Percentiles rank a stretch among this genome's conserved stretches.
Conservation (phyloP, 805 yeast genomes). For the Starmerella cellae region DNA sequence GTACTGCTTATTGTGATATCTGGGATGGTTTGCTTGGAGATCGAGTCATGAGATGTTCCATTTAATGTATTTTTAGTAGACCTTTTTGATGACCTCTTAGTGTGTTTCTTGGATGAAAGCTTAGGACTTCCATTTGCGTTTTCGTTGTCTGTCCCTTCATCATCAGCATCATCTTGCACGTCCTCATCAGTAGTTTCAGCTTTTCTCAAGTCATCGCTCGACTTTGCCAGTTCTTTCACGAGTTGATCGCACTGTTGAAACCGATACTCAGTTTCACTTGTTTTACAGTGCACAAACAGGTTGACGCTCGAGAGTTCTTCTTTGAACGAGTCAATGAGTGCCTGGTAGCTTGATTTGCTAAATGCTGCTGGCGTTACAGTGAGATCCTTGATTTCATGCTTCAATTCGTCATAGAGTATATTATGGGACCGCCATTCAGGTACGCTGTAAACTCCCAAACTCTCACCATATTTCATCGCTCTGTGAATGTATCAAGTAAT, state of each 20-base stretch:
- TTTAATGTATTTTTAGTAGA: not conserved
- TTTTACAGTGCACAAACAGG: constrained; percentile 52
- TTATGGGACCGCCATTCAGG: constrained; percentile 82
- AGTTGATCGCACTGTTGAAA: constrained; percentile 31
- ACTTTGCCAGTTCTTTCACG: constrained; percentile 15
- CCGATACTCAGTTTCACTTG: constrained; percentile 52
- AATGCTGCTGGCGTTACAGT: constrained; percentile 27
- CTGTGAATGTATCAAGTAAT: too few relatives aligned
- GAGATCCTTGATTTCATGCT: constrained; percentile 46
- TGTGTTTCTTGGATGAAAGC: not conserved
- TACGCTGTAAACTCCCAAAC: constrained; percentile 58
- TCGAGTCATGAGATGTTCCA: too few relatives aligned
- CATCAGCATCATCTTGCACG: not conserved
- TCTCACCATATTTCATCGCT: constrained; percentile 86
- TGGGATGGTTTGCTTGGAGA: not conserved
- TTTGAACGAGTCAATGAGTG: constrained; percentile 9
- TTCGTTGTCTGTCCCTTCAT: not conserved
- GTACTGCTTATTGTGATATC: too few relatives aligned
- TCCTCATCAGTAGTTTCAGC: not conserved
- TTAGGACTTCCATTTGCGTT: not conserved
- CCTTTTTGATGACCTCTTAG: not conserved
- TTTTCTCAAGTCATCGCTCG: constrained; percentile 4
- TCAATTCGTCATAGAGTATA: constrained; percentile 68
- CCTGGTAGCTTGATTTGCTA: constrained; percentile 8
- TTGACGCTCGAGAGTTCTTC: constrained; percentile 26